Conservation (phyloP, 2,329 filamentous ascomycete species). For the Scopulariopsis brevicaulis region DNA sequence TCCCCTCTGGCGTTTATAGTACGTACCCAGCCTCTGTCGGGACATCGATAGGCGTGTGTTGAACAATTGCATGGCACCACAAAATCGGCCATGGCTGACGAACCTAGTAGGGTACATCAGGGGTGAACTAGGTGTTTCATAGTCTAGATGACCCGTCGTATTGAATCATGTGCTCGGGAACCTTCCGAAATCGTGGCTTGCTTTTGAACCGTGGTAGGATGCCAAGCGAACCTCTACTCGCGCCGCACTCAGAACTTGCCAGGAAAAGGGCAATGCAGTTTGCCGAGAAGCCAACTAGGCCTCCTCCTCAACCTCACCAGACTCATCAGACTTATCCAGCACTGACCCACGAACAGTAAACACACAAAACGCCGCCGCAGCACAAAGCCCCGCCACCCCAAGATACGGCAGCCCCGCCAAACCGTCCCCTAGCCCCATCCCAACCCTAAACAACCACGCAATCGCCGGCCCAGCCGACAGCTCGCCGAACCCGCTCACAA, state of each 20-base stretch:
- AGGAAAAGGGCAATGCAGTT: not conserved
- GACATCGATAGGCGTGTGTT: too few species aligned
- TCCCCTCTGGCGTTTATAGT: too few species aligned
- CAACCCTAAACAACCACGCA: slow-evolving; percentile 13
- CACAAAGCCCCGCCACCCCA: slow-evolving; percentile 4
- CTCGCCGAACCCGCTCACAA: slow-evolving; percentile 13
- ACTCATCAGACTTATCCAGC: not conserved
- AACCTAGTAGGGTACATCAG: too few species aligned
- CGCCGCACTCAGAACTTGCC: not conserved
- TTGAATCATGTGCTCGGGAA: not conserved
- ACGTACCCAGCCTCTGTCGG: too few species aligned
- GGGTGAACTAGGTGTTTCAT: too few species aligned
- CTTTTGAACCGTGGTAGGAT: too few species aligned
- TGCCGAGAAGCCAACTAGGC: not conserved
- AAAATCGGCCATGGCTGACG: too few species aligned
- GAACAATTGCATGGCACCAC: too few species aligned
- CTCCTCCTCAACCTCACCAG: not conserved
- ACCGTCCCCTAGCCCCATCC: slow-evolving; percentile 11
- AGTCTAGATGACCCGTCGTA: not conserved
- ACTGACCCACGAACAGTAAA: not conserved
- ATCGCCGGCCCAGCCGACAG: slow-evolving; percentile 14
- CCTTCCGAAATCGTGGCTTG: too few species aligned
- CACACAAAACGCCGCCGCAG: not conserved
- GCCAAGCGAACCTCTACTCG: not conserved
- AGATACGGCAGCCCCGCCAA: slow-evolving; percentile 16